Base-by-base conservation (phyloP, 2,329 filamentous ascomycete genomes). In the Penicillium freii region DNA sequence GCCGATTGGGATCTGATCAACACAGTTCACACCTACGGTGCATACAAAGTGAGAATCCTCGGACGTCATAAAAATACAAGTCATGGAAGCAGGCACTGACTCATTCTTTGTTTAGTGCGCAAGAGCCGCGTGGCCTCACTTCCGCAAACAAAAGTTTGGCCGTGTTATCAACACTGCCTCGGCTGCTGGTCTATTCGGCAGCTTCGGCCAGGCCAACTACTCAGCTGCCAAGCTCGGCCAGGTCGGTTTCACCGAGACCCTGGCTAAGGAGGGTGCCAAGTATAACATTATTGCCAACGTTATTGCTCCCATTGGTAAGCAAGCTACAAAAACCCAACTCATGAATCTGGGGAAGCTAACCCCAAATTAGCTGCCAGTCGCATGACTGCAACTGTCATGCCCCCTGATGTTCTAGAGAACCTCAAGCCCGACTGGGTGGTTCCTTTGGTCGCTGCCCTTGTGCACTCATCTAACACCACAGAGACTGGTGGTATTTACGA, bases 71-170 rank as follows among this genome's bases (percentile, higher is more conserved):
- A 27, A 10, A 27, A 39, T 11, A 31, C 5, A 9, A 13, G 5
- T 4, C 25, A 8, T 19, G 47, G 23, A 11, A 36, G 17, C 38
- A 29, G 36, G 34, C 29, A 56, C 64, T 73, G 55, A 70, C 11
- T n/a, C 7, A 21, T 39, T 47, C 23, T 38, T 19, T 47, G 38
- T 15, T 57, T 64, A 83, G 85, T 96, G 91, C 76, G 84, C 94
- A 60, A 88, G 87, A 76, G 94, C 94, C 62, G 94, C 94, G 51
- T 99, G 94, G 93, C 92, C 93, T 59, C 83, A 97, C 78, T 97
- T 99, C 84, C 86, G 93, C 72, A 97, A 97, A 81, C 94, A 99
- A 80, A 97, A 97, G 85, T 99, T 91, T 75, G 94, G 94, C 62
- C 87, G 94, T 69, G 83, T 99, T 66, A 96, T 99, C 80, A 97